Evolutionary conservation across 805 yeast genomes (phyloP).

Genomic region (Suhomyces pyralidae): DNA sequence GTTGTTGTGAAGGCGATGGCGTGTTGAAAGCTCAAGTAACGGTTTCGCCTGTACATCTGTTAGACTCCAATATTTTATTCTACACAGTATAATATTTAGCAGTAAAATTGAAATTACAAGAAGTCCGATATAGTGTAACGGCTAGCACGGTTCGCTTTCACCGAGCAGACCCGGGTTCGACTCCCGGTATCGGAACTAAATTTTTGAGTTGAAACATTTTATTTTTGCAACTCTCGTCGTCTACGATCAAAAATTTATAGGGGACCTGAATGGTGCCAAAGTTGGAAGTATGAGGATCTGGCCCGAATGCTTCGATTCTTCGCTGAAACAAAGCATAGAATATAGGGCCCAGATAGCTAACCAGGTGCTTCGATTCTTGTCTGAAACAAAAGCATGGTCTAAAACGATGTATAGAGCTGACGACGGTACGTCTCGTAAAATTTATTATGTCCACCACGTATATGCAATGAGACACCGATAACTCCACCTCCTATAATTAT

Average conservation of each 20-base stretch:
- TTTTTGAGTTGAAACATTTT: background rate
- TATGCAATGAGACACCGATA: background rate
- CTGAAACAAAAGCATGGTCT: background rate
- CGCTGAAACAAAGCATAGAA: background rate
- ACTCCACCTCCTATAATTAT: background rate
- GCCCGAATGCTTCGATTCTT: background rate
- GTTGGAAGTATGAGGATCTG: background rate
- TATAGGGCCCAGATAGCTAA: no score
- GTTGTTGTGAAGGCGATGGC: no score
- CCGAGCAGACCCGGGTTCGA: conserved; percentile 85
- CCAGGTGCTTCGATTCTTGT: background rate
- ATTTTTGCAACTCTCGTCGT: no score
- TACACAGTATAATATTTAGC: no score
- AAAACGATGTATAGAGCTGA: background rate
- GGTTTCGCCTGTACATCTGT: no score
- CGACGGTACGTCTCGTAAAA: background rate
- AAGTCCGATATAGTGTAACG: conserved; percentile 73
- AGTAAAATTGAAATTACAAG: no score
- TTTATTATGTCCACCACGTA: background rate
- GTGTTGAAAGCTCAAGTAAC: no score
- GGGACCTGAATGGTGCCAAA: background rate
- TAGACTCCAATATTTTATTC: no score
- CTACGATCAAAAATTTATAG: background rate
- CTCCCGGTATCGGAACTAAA: conserved; percentile 74
- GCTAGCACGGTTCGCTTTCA: conserved; percentile 82